A percentile compares a stretch with the other conserved stretches of the same genome.
Evolutionary conservation across 305 asterid genomes (phyloP).

Genomic region (Fraxinus platypoda): DNA sequence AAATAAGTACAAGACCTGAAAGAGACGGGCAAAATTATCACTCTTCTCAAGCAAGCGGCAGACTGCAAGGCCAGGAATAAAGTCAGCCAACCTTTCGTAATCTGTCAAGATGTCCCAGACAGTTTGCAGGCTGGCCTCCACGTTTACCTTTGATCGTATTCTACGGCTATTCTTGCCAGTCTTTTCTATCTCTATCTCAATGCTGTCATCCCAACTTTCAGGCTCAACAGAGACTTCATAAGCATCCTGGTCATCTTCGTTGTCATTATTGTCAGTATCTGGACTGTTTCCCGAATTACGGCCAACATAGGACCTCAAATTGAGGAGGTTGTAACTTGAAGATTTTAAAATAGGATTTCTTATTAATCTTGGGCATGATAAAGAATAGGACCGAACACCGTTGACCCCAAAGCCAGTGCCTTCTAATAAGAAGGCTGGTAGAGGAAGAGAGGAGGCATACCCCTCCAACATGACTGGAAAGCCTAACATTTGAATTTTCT

Average conservation of each 20-base stretch:
- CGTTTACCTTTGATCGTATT: constrained; percentile 57
- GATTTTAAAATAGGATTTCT: constrained; percentile 15
- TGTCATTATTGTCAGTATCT: constrained; percentile 20
- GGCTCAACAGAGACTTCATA: constrained; percentile 29
- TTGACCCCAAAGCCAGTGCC: background rate
- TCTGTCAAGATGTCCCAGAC: constrained; percentile 74
- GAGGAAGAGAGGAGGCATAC: background rate
- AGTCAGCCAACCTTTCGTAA: constrained; percentile 80
- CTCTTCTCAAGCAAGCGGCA: constrained; percentile 72
- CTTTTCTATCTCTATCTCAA: constrained; percentile 55
- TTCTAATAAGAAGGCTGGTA: background rate
- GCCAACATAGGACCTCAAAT: constrained; percentile 33
- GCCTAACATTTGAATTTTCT: constrained; percentile 1
- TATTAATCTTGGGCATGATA: background rate
- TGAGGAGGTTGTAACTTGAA: background rate
- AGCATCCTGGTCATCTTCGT: constrained; percentile 21
- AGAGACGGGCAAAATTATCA: constrained; percentile 67
- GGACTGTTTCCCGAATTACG: constrained; percentile 25
- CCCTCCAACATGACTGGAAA: background rate
- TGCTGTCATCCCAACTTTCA: constrained; percentile 27
- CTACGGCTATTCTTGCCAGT: constrained; percentile 59
- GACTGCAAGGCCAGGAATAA: constrained; percentile 80
- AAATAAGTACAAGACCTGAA: constrained; percentile 51
- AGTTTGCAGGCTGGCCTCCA: constrained; percentile 60
- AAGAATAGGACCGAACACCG: constrained; percentile 1